Base-by-base conservation (phyloP, 306 rosid genomes). In the Trichosanthes truncata region DNA sequence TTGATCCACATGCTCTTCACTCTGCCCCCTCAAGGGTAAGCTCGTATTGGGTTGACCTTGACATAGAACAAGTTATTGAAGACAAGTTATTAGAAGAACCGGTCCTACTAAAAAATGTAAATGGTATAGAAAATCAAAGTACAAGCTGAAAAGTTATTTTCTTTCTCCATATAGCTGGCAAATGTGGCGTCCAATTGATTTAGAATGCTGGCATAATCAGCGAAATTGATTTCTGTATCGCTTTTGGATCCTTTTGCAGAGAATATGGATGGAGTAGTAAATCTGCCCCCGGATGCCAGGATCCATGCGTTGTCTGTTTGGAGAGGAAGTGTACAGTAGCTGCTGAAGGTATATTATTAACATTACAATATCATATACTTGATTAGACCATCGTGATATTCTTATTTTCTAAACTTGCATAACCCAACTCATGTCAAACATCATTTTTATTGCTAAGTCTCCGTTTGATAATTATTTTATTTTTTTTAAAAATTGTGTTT, bases 261-360 rank as follows among this genome's bases (percentile, higher is more conserved):
- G 99, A 90, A 79, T 91, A 90, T 83, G 97, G 99, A 74, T 95
- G 99, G 99, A 84, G 85, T 83, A 83, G n/a, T 77, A 96, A 88
- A 52, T 79, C 90, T 76, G 77, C 87, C 85, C 85, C 87, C 11
- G n/a, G 88, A 60, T 89, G 96, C 83, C 84, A 82, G 74, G 97
- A 95, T 84, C 99, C 96, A 45, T 95, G 99, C 59, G 95, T 92
- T 31, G 99, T 95, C 68, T 95, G 99, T 85, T 85, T 95, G 85
- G 99, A 95, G 88, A 90, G 97, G 81, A 86, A 87, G 77, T 95
- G 99, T 80, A 85, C 90, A 36, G 97, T 95, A 18, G 91, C 96
- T 78, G 99, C 92, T 9, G 90, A 91, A 95, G 99, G 99, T 95
- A 91, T 8, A 78, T 66, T 31, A 26, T 49, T 49, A 49, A 17